Evolutionary conservation across 768 basidiomycete genomes (phyloP).

Genomic region (Pleurotus platypus): DNA sequence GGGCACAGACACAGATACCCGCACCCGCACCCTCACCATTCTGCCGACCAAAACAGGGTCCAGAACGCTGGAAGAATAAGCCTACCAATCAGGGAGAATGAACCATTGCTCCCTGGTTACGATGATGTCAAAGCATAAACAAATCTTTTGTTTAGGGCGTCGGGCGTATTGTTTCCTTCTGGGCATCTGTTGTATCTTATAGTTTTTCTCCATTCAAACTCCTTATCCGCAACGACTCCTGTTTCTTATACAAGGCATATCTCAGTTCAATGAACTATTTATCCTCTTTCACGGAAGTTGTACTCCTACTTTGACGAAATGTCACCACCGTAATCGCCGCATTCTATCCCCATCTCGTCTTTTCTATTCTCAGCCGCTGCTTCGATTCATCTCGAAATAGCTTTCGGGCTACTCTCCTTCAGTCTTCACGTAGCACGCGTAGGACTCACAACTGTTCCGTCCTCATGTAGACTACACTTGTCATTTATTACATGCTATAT

Average conservation of each 20-base stretch:
- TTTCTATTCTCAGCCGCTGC: too few species aligned
- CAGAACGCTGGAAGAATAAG: conserved; percentile 35
- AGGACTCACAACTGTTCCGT: too few species aligned
- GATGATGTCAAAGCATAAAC: conserved; percentile 14
- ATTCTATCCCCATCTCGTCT: too few species aligned
- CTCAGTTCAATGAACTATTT: conserved; percentile 1
- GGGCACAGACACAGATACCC: conserved; percentile 20
- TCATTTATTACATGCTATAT: too few species aligned
- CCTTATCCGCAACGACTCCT: not conserved
- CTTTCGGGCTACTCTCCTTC: too few species aligned
- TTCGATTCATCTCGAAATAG: too few species aligned
- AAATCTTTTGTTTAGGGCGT: not conserved
- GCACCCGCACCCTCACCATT: conserved; percentile 26
- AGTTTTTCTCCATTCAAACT: not conserved
- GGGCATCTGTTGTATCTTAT: conserved; percentile 3
- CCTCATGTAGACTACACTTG: too few species aligned
- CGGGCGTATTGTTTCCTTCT: not conserved
- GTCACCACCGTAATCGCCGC: too few species aligned
- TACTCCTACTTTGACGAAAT: not conserved
- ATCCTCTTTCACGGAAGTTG: conserved; percentile 5
- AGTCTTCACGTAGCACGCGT: too few species aligned
- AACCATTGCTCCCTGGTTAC: conserved; percentile 37
- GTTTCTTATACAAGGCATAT: not conserved
- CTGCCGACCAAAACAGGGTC: conserved; percentile 16
- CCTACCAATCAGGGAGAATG: conserved; percentile 41